Evolutionary conservation across 208 protist species (phyloP), one percentile per base, ranked within the genome.

Genomic region (Crithidia expoeki): DNA sequence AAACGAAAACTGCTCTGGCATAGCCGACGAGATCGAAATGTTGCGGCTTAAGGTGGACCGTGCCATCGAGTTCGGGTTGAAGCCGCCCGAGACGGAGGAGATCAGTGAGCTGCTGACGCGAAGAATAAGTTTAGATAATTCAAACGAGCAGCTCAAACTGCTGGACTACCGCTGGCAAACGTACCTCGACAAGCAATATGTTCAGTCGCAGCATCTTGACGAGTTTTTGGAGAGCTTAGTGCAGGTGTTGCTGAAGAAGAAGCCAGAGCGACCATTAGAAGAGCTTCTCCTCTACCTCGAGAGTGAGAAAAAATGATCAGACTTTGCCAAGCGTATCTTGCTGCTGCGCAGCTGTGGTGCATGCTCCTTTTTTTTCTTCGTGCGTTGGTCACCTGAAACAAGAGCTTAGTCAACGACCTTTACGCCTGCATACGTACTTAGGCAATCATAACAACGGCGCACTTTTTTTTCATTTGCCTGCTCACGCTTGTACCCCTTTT

Each of bases 141-240:
- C 72, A 16, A 76, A 76, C 50, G 81, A 82, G 14, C 59, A 84
- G 55, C 40, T 85, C 32, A 71, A 61, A 21, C 55, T 81, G 25
- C 65, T 90, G 4, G 85, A 90, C 68, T 90, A 85, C 64, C 72
- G 75, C n/a, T 90, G 80, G 79, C 81, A 90, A 63, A 83, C 77
- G 1, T 79, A 83, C 53, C 70, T 90, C 12, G 74, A 80, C 49
- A 75, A 80, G 53, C 64, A 84, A 52, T 90, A 90, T 55, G 65
- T 90, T 21, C 67, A 81, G 16, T 27, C 46, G 21, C 81, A 90
- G 25, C 56, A 65, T 28, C 46, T 90, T 0, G 81, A 86, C 40
- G 66, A 82, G 23, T 86, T 90, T 64, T 50, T 90, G n/a, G 81
- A 86, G 32, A 67, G 60, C 10, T 40, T 90, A 6, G 73, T 81